These are phyloP conservation scores for Cutaneotrichosporon daszewskae DNA, from an alignment of 1,284 basidiomycete genomes.

Conservation along the genomic window DNA sequence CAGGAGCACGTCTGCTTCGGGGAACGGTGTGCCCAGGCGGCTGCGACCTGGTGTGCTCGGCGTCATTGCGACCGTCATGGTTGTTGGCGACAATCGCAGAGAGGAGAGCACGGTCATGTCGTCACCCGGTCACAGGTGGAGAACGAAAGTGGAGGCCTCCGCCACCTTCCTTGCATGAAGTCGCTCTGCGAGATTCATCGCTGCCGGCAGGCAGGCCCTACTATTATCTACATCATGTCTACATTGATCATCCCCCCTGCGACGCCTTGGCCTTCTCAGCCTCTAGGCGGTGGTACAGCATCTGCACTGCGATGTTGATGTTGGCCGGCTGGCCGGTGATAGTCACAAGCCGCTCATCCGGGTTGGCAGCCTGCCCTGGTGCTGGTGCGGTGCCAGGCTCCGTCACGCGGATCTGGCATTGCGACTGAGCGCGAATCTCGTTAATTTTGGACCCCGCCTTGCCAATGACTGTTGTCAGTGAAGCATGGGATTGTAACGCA, in stretches of 20 bases:
- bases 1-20: no score
- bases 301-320: constrained; percentile 92
- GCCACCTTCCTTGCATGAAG: no score
- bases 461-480: constrained; percentile 63
- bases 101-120: no score
- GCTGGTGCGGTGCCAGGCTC: constrained; percentile 69
- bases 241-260: not conserved
- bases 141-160: no score
- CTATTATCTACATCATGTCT: not conserved
- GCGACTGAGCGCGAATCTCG: constrained; percentile 87
- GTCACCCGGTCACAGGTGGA: no score
- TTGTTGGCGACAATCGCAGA: no score
- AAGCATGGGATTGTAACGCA: constrained; percentile 26
- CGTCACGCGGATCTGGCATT: constrained; percentile 97
- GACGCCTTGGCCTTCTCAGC: constrained; percentile 23
- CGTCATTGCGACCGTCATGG: not conserved
- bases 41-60: no score
- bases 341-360: constrained; percentile 82
- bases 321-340: constrained; percentile 90
- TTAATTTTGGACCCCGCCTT: constrained; percentile 99
- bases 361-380: constrained; percentile 50
- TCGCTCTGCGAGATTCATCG: no score
- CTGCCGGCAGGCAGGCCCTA: no score
- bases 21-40: no score
- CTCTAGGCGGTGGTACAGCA: constrained; percentile 60